These are phyloP conservation scores for Sordaria brevicollis DNA, from an alignment of 495 filamentous ascomycete species.

Conservation along the genomic window DNA sequence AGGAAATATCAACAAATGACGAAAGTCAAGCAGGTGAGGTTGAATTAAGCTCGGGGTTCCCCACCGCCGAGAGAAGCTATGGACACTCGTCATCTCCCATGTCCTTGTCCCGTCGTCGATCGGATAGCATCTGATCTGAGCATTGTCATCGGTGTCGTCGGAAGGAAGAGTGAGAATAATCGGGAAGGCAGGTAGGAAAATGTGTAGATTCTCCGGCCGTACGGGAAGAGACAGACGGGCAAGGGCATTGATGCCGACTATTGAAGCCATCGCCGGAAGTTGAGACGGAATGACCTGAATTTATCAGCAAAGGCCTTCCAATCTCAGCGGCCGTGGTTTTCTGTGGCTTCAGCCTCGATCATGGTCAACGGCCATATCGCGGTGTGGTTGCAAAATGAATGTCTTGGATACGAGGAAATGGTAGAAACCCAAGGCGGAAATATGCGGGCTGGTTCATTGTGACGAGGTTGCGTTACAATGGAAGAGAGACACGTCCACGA, in stretches of 20 bases:
- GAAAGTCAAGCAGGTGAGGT: background rate
- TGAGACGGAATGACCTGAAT: background rate
- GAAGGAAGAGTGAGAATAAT: background rate
- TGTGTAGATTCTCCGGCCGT: background rate
- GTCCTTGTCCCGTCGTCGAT: background rate
- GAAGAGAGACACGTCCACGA: background rate
- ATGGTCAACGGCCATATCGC: background rate
- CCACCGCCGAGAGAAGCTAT: background rate
- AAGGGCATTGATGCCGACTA: background rate
- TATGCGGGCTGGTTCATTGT: background rate
- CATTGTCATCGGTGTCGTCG: background rate
- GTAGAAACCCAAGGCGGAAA: background rate
- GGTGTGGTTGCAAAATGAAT: background rate
- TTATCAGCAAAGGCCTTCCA: background rate
- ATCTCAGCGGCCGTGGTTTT: background rate
- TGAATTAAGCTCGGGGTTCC: background rate
- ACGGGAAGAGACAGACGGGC: background rate
- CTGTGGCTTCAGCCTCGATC: background rate
- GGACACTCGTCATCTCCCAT: background rate
- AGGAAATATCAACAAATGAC: background rate
- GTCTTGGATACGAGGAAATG: background rate
- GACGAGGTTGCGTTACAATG: background rate
- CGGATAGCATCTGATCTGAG: background rate
- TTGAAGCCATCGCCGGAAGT: background rate
- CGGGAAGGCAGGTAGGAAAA: background rate